Evolutionary conservation across 345 rosid genomes (phyloP), one percentile per base, ranked within the genome.

Genomic region (Eutrema yunnanense): DNA sequence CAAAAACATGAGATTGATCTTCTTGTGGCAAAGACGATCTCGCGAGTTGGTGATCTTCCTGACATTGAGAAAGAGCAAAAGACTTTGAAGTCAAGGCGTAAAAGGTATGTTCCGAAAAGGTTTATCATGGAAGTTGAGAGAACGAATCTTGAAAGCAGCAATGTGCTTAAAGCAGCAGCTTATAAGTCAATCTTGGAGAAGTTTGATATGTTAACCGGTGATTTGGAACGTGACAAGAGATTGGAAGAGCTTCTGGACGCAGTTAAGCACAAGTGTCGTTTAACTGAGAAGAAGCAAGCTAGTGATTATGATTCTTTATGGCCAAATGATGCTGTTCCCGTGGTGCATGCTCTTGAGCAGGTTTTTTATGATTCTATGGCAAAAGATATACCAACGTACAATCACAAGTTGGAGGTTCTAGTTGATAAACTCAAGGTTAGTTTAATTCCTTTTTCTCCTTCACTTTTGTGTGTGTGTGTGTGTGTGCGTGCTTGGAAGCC

Each of bases 201-300:
- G 66, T 81, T 76, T 74, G 52, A 85, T 27, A 89, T 62, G 32
- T 77, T 85, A 50, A 84, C 95, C 4, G 87, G 86, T 57, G 86
- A 84, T 42, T 69, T 65, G 5, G 82, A 77, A 64, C 92, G 96
- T 46, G 90, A 86, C 75, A 89, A 83, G 64, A 88, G 86, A 71
- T 54, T 94, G 79, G 86, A 74, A 66, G 88, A 79, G 85, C 96
- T 94, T 74, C 86, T 88, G 54, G 85, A 86, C 53, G 81, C 82
- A 67, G 55, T 91, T 33, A 55, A 33, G 27, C 26, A 16, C 26
- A 55, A 55, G 41, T 55, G 61, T 55, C 10, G 38, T 55, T 32
- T 34, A 2, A 55, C 61, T 62, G 81, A 73, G 57, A 44, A 62
- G 37, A 75, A 73, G 26, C 42, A 69, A 44, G 81, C 67, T 57